A percentile compares a stretch with the other conserved stretches of the same genome.
Evolutionary conservation across 192 early-diverging fungal species (phyloP).

Genomic region (Geranomyces variabilis): DNA sequence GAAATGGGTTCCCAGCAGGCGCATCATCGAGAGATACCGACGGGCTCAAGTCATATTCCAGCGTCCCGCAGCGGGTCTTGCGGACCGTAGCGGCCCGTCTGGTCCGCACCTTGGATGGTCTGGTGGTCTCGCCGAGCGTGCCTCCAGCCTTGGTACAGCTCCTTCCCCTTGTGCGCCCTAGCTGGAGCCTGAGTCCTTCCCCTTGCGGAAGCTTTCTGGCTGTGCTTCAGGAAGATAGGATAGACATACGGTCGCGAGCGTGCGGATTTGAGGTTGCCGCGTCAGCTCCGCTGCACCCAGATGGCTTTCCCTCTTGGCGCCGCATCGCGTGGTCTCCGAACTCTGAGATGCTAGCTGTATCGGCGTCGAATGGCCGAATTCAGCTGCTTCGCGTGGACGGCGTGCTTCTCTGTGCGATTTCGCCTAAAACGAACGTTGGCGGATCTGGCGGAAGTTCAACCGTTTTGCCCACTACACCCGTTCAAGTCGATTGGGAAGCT

Average conservation of each 20-base stretch:
- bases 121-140: conserved; percentile 26
- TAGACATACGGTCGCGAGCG: conserved; percentile 19
- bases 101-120: conserved; percentile 35
- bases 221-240: conserved; percentile 21
- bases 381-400: conserved; percentile 26
- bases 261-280: conserved; percentile 8
- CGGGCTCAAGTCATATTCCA: not conserved
- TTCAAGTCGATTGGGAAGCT: conserved; percentile 31
- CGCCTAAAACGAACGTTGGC: conserved; percentile 16
- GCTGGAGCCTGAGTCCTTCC: conserved; percentile 9
- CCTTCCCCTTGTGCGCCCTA: conserved; percentile 18
- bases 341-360: conserved; percentile 33
- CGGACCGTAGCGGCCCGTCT: conserved; percentile 16
- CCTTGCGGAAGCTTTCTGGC: conserved; percentile 27
- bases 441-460: not conserved
- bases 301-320: conserved; percentile 34
- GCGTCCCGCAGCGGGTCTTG: conserved; percentile 21
- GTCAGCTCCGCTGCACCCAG: conserved; percentile 14
- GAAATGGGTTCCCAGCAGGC: not conserved
- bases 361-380: conserved; percentile 30
- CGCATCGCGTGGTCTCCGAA: conserved; percentile 37
- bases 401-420: conserved; percentile 18
- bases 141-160: conserved; percentile 36
- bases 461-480: conserved; percentile 22
- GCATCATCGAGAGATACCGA: not conserved